A percentile compares a stretch with the other conserved stretches of the same genome.
These are phyloP conservation scores for Podospora pseudocomata DNA, from an alignment of 495 filamentous ascomycete genomes.

Conservation along the genomic window DNA sequence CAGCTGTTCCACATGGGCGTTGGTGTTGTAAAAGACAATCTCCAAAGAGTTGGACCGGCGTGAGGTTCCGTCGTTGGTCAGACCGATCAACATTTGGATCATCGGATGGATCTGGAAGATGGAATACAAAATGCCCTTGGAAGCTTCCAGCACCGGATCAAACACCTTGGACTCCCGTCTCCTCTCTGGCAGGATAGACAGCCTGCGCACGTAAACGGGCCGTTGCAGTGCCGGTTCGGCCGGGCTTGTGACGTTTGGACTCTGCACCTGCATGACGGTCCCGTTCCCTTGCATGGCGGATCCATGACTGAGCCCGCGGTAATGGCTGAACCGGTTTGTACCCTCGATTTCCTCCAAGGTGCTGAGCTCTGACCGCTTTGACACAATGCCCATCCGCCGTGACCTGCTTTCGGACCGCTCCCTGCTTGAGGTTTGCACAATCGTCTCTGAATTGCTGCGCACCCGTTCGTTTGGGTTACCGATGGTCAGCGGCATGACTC, in stretches of 20 bases:
- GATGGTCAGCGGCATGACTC: constrained; percentile 62
- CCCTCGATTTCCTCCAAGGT: constrained; percentile 70
- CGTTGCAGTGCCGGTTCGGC: constrained; percentile 52
- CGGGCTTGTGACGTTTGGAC: constrained; percentile 56
- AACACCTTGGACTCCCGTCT: constrained; percentile 57
- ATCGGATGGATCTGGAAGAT: constrained; percentile 76
- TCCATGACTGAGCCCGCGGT: constrained; percentile 76
- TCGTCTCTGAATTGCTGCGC: constrained; percentile 85
- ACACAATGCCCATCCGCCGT: constrained; percentile 80
- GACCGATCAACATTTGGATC: constrained; percentile 66
- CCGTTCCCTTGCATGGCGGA: constrained; percentile 62
- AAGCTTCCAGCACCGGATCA: constrained; percentile 69
- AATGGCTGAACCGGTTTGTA: constrained; percentile 70
- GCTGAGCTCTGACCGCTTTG: constrained; percentile 67
- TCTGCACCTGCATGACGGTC: constrained; percentile 37
- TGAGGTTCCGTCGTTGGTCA: constrained; percentile 63
- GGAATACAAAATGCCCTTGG: constrained; percentile 83
- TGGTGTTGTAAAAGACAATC: constrained; percentile 73
- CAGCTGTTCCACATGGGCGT: constrained; percentile 67
- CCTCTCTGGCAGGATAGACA: constrained; percentile 81
- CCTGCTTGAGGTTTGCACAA: constrained; percentile 51
- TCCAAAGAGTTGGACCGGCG: constrained; percentile 66
- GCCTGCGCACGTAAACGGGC: constrained; percentile 63
- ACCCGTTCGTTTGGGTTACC: constrained; percentile 73
- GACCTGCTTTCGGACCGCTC: constrained; percentile 52